These are phyloP conservation scores for Earliella scabrosa DNA, from an alignment of 1,284 basidiomycete species.

Conservation along the genomic window DNA sequence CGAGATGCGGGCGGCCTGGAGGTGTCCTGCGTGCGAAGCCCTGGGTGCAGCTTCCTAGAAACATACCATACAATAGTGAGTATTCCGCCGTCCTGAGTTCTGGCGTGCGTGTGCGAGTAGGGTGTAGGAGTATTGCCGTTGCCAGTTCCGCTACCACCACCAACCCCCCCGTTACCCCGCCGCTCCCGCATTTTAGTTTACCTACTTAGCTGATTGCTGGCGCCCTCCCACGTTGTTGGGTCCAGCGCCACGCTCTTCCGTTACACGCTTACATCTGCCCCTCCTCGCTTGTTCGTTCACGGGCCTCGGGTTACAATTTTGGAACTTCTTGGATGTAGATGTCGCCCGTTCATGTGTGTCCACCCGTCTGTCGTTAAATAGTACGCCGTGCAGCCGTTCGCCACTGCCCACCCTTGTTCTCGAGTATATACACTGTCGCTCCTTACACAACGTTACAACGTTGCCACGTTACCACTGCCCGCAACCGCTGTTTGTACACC, in stretches of 20 bases:
- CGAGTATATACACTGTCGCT: neutral
- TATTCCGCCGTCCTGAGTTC: neutral
- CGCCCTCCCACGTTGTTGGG: neutral
- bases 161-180: neutral
- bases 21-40: neutral
- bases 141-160: neutral
- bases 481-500: neutral
- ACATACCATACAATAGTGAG: constrained; percentile 3
- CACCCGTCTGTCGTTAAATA: neutral
- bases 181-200: neutral
- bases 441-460: neutral
- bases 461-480: neutral
- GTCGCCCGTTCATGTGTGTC: neutral
- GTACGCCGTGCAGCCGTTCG: no score
- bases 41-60: neutral
- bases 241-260: neutral
- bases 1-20: neutral
- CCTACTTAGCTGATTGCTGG: no score
- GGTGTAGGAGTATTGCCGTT: constrained; percentile 4
- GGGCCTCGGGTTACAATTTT: neutral
- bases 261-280: neutral
- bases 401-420: no score
- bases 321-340: constrained; percentile 3
- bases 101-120: constrained; percentile 1
- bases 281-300: neutral